phyloP scores from a whole-genome alignment of 371 early-diverging fungal genomes.

The Mucor plumbeus region DNA sequence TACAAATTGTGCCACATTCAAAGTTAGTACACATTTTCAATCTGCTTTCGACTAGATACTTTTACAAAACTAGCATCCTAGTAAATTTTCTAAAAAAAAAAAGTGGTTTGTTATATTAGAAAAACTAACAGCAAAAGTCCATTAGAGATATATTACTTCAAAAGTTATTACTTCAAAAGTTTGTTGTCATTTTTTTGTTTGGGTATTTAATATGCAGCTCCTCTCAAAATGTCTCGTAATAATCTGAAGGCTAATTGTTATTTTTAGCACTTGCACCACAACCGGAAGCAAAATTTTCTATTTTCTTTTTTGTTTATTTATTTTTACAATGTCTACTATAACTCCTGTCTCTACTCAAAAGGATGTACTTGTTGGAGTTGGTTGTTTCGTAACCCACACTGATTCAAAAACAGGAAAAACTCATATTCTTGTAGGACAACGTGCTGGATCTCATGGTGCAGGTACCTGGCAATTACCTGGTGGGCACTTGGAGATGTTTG shows the following conservation, averaged over 20 bases:
- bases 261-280: neutral
- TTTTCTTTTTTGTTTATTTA: neutral
- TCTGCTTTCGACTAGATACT: no score
- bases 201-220: no score
- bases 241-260: no score
- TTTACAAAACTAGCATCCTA: no score
- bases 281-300: neutral
- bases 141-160: neutral
- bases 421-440: slow-evolving; percentile 56
- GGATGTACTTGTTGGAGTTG: slow-evolving; percentile 58
- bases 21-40: no score
- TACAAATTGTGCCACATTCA: no score
- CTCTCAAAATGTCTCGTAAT: no score
- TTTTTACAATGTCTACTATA: neutral
- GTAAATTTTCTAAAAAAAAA: no score
- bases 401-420: slow-evolving; percentile 29
- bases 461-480: slow-evolving; percentile 70
- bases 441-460: slow-evolving; percentile 68
- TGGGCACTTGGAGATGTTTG: slow-evolving; percentile 68
- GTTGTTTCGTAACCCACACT: slow-evolving; percentile 43
- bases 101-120: no score
- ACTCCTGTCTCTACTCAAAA: slow-evolving; percentile 4
- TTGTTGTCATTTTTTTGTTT: neutral
- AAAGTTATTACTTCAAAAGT: neutral
- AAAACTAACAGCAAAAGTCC: neutral